Base-by-base conservation (phyloP, 345 rosid species). In the Sisymbrium irio region DNA sequence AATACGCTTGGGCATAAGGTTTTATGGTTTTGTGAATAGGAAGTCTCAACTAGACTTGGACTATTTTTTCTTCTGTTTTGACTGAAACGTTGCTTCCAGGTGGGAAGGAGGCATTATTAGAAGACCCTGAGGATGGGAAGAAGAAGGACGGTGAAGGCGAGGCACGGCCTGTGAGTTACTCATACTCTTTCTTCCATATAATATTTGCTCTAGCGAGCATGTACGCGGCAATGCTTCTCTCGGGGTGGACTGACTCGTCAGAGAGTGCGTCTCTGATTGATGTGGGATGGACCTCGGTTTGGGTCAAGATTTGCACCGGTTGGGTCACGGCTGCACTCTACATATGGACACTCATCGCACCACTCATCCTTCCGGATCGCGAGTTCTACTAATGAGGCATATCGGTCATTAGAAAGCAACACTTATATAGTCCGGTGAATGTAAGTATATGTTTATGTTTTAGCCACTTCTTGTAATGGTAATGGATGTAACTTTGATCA, bases 161-260 rank as follows among this genome's bases (percentile, higher is more conserved):
- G 77, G 82, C 85, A 9, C 83, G 75, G 28, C 97, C 97, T 1
- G 96, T 95, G 63, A 85, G 85, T 56, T 95, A 95, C 71, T 92
- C 97, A 9, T 92, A 92, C 67, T 77, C 87, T 3, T 95, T 95
- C 87, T 95, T 92, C 86, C 98, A 85, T 88, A 80, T 90, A 78
- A 90, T 95, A 61, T 95, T 95, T 65, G 96, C 97, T 12, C 83
- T 95, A 35, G 98, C 97, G 6, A 95, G 98, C 85, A 95, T 95
- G 98, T 95, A 95, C 77, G 82, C 99, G 0, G 97, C 92, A 25
- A 95, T 95, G 99, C 98, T 95, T 75, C 93, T 95, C 59, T 90
- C 98, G 0, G 97, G 91, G 67, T 95, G 99, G 99, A 87, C 96
- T 14, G 88, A 79, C 80, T 75, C 92, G 6, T 79, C 94, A 1